Evolutionary conservation across 2,329 filamentous ascomycete genomes (phyloP).

Genomic region (Ophiosphaerella herpotricha): DNA sequence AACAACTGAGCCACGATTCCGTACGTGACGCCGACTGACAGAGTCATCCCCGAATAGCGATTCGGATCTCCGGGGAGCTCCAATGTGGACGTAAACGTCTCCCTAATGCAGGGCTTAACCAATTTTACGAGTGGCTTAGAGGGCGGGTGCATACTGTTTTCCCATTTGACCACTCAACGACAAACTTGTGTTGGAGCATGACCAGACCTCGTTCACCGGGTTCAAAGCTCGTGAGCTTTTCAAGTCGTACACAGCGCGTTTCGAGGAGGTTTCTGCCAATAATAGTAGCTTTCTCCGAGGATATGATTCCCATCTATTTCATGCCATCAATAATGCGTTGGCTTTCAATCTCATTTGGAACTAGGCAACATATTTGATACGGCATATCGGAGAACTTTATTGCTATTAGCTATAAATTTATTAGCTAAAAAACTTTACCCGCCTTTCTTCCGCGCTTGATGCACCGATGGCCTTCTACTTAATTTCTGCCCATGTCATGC

Average conservation of each 20-base stretch:
- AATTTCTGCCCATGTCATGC: slow-evolving; percentile 4
- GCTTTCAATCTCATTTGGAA: slow-evolving; percentile 3
- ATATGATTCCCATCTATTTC: slow-evolving; percentile 12
- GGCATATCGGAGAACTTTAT: not conserved
- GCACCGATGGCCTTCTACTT: slow-evolving; percentile 3
- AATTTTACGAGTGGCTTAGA: not conserved
- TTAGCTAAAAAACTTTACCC: not conserved
- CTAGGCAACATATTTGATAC: not conserved
- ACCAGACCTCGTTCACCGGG: slow-evolving; percentile 3
- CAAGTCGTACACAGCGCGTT: slow-evolving; percentile 6
- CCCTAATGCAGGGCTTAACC: slow-evolving; percentile 1
- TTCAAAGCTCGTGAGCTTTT: slow-evolving; percentile 6
- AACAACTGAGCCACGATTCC: slow-evolving; percentile 10
- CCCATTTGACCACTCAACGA: slow-evolving; percentile 5
- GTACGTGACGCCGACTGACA: slow-evolving; percentile 7
- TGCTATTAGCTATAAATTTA: not conserved
- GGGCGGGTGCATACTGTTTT: slow-evolving; percentile 1
- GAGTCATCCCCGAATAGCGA: slow-evolving; percentile 1
- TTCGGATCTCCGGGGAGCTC: slow-evolving; percentile 8
- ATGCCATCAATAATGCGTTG: slow-evolving; percentile 12
- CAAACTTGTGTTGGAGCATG: slow-evolving; percentile 13
- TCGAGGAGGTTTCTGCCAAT: slow-evolving; percentile 8
- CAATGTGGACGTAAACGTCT: slow-evolving; percentile 10
- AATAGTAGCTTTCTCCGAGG: slow-evolving; percentile 8
- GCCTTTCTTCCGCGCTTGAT: slow-evolving; percentile 2